These are phyloP conservation scores for Schizophyllum commune DNA, from an alignment of 1,284 basidiomycete species.

Conservation along the genomic window DNA sequence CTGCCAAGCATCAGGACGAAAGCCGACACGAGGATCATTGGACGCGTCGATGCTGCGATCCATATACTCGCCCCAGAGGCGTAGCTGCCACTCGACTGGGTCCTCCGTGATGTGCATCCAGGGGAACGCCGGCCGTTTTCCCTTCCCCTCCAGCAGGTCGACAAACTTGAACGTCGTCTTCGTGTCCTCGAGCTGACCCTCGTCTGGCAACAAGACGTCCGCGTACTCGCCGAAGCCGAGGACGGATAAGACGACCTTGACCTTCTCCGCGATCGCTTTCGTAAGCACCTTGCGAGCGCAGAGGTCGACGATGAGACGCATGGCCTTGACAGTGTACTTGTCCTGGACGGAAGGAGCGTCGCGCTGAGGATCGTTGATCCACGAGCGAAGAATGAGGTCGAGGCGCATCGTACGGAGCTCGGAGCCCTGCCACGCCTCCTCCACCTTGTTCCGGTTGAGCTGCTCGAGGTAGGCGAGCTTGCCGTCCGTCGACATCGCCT, in stretches of 20 bases:
- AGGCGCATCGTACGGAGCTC: conserved; percentile 47
- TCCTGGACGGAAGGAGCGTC: conserved; percentile 33
- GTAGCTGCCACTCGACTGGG: conserved; percentile 56
- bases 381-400: conserved; percentile 41
- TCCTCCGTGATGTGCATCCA: conserved; percentile 53
- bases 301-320: conserved; percentile 40
- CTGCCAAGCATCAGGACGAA: conserved; percentile 68
- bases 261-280: conserved; percentile 25
- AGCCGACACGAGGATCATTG: conserved; percentile 48
- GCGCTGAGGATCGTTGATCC: conserved; percentile 38
- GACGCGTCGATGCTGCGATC: conserved; percentile 61
- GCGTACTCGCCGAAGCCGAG: conserved; percentile 7
- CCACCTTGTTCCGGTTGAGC: conserved; percentile 35
- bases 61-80: conserved; percentile 65
- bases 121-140: conserved; percentile 28
- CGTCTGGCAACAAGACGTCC: conserved; percentile 34
- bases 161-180: conserved; percentile 45
- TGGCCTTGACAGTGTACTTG: conserved; percentile 32
- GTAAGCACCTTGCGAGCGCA: conserved; percentile 30
- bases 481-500: conserved; percentile 18
- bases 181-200: conserved; percentile 30
- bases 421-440: conserved; percentile 34
- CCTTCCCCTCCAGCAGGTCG: conserved; percentile 43
- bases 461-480: conserved; percentile 27
- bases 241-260: conserved; percentile 30